Evolutionary conservation across 768 basidiomycete species (phyloP).

Genomic region (Suillus spraguei): DNA sequence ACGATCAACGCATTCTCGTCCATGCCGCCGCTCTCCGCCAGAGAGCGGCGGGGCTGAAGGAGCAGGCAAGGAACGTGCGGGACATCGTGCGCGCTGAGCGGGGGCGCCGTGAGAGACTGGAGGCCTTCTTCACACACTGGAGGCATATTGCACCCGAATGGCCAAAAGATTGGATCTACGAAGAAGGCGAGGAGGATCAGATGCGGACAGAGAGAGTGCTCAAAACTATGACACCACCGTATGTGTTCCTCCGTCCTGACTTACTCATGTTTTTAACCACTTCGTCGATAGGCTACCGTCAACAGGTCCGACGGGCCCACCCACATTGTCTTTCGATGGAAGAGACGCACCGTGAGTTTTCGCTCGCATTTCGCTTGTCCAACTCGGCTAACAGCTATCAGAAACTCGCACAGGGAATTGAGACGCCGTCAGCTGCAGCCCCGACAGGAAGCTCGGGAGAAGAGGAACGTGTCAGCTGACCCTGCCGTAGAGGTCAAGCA

Average conservation of each 20-base stretch:
- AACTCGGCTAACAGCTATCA: neutral
- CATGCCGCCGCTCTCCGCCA: conserved; percentile 17
- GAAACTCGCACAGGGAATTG: neutral
- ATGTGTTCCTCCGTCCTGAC: neutral
- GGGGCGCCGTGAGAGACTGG: conserved; percentile 29
- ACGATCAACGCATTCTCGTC: conserved; percentile 22
- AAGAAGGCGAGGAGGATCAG: conserved; percentile 5
- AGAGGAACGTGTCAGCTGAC: neutral
- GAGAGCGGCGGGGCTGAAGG: conserved; percentile 21
- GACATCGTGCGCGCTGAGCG: conserved; percentile 25
- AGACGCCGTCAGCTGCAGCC: neutral
- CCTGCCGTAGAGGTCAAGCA: neutral
- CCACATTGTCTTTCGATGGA: neutral
- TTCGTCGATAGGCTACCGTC: neutral
- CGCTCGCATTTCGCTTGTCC: neutral
- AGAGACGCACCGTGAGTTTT: neutral
- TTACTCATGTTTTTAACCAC: neutral
- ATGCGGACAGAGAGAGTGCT: neutral
- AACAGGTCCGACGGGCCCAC: neutral
- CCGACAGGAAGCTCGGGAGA: neutral
- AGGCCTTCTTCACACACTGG: conserved; percentile 32
- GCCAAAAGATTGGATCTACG: conserved; percentile 29
- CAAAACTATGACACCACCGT: neutral
- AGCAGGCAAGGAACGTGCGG: conserved; percentile 25
- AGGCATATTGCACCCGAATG: conserved; percentile 25